A percentile compares a stretch with the other conserved stretches of the same genome.
Conservation (phyloP, 2,329 filamentous ascomycete species). For the Calonectria fujianensis region DNA sequence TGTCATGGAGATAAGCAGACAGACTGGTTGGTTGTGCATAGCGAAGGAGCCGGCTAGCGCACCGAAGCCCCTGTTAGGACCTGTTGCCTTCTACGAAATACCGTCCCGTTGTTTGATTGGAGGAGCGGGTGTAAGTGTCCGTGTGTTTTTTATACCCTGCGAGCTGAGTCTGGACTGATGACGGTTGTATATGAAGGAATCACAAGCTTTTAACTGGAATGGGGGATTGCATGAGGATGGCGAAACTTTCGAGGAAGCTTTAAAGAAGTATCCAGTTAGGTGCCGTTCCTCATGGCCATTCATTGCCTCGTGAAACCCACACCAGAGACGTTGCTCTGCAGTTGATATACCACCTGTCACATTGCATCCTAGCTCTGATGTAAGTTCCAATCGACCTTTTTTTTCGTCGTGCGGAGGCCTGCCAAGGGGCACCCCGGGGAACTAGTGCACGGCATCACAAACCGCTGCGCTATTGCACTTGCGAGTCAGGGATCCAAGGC, state of each 20-base stretch:
- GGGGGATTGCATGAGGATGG: background rate
- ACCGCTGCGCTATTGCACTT: constrained; percentile 2
- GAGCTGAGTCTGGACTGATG: background rate
- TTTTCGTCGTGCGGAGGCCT: constrained; percentile 17
- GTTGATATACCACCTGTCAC: constrained; percentile 30
- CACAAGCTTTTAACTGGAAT: background rate
- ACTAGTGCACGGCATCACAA: constrained; percentile 12
- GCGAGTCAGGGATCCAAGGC: constrained; percentile 43
- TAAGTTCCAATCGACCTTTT: constrained; percentile 14
- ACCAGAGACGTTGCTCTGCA: background rate
- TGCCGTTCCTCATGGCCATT: background rate
- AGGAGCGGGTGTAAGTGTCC: constrained; percentile 10
- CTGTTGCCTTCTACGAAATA: background rate
- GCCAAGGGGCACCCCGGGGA: constrained; percentile 6
- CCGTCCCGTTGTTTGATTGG: constrained; percentile 21
- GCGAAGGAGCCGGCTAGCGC: constrained; percentile 16
- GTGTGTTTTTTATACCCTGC: constrained; percentile 1
- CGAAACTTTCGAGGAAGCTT: constrained; percentile 16
- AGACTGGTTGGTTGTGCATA: constrained; percentile 6
- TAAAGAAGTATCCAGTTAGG: constrained; percentile 13
- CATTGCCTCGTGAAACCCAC: constrained; percentile 25
- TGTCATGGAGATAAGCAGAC: constrained; percentile 18
- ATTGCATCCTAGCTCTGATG: constrained; percentile 24
- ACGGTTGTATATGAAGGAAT: background rate
- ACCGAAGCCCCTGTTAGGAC: constrained; percentile 18